Evolutionary conservation across 1,139 yeast species (phyloP), one percentile per base, ranked within the genome.

Genomic region (Magnusiomyces sp.): DNA sequence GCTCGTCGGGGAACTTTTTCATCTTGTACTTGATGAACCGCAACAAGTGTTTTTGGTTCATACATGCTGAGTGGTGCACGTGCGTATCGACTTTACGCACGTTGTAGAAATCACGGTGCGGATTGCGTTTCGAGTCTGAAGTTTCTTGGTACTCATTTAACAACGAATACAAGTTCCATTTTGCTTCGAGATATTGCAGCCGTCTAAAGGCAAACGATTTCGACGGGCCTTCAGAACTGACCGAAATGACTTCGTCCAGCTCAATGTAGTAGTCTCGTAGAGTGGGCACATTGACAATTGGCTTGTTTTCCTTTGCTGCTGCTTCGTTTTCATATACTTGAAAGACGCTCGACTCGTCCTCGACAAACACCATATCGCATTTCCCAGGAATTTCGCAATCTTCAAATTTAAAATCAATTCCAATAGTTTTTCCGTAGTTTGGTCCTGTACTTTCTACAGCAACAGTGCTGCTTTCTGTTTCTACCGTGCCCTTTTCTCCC

Each of bases 71-170:
- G 67, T 94, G 98, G 67, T 94, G 99, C 62, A 94, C 95, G 73
- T 94, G 99, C 13, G 98, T 94, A 63, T 94, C 99, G 43, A 94
- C 99, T 66, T 94, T 94, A 72, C 98, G 81, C 46, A 94, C 98
- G 63, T 94, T 94, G 71, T 94, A 94, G 62, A 94, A 94, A 68
- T 94, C 99, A 66, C 98, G 80, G 66, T 92, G 99, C 2, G 97
- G 97, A 56, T 87, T 82, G 53, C 77, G 60, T 59, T 82, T 84
- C 56, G 95, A 83, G 56, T 86, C 94, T 23, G 92, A 81, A 16
- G 83, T 84, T 66, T 94, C 99, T 62, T 88, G 95, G 64, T 87
- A 90, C 62, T 92, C 97, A 64, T 92, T 90, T 58, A 90, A 72
- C 56, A 94, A 69, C 54, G 80, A 79, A 69, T 92, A 92, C 68